Evolutionary conservation across 163 green algal species (phyloP).

Genomic region (Prototheca wickerhamii): DNA sequence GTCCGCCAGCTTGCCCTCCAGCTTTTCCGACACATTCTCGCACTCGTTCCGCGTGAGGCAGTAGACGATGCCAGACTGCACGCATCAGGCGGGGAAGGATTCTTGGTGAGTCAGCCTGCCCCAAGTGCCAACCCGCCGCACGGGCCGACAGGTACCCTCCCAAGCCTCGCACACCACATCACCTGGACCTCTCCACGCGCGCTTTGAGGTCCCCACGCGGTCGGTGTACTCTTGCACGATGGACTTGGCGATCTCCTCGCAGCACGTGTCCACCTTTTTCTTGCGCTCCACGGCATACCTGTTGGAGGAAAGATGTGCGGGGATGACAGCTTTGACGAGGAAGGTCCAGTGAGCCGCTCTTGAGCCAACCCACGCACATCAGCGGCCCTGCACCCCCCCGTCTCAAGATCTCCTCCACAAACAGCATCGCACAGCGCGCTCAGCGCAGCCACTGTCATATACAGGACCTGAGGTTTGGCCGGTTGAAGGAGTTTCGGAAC

Average conservation of each 20-base stretch:
- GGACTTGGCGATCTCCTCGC: conserved; percentile 54
- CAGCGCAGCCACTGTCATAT: too few relatives aligned
- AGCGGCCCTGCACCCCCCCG: neutral
- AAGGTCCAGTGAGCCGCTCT: too few relatives aligned
- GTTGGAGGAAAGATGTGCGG: neutral
- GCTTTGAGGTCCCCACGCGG: conserved; percentile 4
- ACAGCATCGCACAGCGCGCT: too few relatives aligned
- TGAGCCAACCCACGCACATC: too few relatives aligned
- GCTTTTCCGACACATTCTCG: conserved; percentile 66
- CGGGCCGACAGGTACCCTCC: too few relatives aligned
- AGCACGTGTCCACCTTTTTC: conserved; percentile 39
- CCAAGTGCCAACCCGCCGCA: neutral
- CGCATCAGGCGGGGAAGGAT: too few relatives aligned
- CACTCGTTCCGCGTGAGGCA: conserved; percentile 69
- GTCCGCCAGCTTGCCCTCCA: conserved; percentile 26
- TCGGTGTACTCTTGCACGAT: conserved; percentile 35
- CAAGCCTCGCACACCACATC: neutral
- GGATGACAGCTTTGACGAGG: neutral
- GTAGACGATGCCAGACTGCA: conserved; percentile 81
- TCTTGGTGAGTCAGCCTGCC: neutral
- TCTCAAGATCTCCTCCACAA: too few relatives aligned
- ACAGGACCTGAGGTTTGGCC: conserved; percentile 71
- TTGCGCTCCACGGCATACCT: conserved; percentile 83
- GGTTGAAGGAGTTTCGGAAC: conserved; percentile 84
- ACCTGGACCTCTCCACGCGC: conserved; percentile 14